Base-by-base conservation (phyloP, 495 filamentous ascomycete genomes). In the Echria macrotheca region DNA sequence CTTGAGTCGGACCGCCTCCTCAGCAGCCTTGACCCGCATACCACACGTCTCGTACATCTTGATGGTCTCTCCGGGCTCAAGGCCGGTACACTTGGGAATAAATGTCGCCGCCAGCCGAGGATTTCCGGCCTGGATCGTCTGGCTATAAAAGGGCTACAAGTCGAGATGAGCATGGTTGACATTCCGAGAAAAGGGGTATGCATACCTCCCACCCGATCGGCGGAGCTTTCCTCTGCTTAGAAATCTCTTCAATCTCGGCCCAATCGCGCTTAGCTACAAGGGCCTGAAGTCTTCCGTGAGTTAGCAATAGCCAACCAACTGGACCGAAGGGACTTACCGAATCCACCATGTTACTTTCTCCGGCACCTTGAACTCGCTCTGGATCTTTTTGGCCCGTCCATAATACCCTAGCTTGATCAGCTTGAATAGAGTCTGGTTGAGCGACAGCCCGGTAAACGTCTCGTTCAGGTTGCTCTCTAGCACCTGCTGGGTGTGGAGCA, bases 21-120 rank as follows among this genome's bases (percentile, higher is more conserved):
- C 90, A 12, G 84, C 94, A 9, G 94, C 93, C 70, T 90, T 89
- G 18, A 85, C 80, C 22, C 90, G 75, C 81, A 94, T 81, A 19
- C 90, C 91, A 64, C 94, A 97, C 69, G 95, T 95, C 55, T 94
- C 80, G 79, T 88, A 97, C 93, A 96, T 96, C 59, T 87, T 83
- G 44, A 96, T 81, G 25, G 84, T 72, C 48, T 89, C 85, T 2
- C 72, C 72, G 2, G 64, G 59, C 40, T 79, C 75, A 8, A 77
- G 70, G 17, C 76, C 71, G 6, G 66, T 68, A 69, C 91, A 95
- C 68, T 97, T 98, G 8, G 89, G 85, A 39, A 97, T 80, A 62
- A 96, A 98, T 4, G 76, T 53, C 2, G 84, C 78, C 5, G 94
- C 94, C 3, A 95, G 72, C 46, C 89, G 86, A 18, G 87, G 84